Base-by-base conservation (phyloP, 768 basidiomycete genomes). In the Lentinus tigrinus region DNA sequence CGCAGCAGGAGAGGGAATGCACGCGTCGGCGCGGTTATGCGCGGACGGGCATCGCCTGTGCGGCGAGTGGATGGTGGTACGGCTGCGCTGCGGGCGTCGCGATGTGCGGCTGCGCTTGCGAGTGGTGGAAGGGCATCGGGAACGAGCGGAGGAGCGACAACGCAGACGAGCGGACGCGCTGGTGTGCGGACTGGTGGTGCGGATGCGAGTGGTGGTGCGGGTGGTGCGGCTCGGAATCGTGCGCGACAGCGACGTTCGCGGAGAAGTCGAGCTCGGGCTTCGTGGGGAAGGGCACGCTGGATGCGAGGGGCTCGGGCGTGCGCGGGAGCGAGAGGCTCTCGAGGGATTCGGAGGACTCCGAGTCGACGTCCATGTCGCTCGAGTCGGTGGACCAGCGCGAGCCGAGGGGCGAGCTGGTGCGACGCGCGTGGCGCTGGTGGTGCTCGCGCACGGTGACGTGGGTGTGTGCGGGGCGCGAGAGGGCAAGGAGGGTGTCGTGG, bases 401-500 rank as follows among this genome's bases (percentile, higher is more conserved):
- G 53, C 48, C 47, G 39, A 50, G 52, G 5, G 63, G 63, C 27
- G 65, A 61, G 46, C 52, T 47, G 23, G 49, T 26, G 42, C 55
- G 52, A 42, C 54, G 59, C 7, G 38, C n/a, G 47, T 47, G 52
- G 23, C 52, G 57, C 5, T 48, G 36, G 46, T 52, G 60, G 27
- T 57, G 39, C 19, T 52, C 43, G 51, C 57, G 64, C 13, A 54
- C 47, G n/a, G 57, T 58, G 37, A 44, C 63, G 60, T 52, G 64
- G 52, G 17, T 57, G 67, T 69, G 47, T 69, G 65, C 43, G 77
- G 73, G 52, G 50, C 54, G 70, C 60, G 59, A 65, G 47, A 42
- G 68, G 62, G 42, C 70, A 62, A 74, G 39, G 67, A 78, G 64
- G 23, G 70, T 52, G 57, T 72, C 71, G 44, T 78, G 75, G 62